Percentiles rank a stretch among this genome's conserved stretches.
These are phyloP conservation scores for Naegleria lovaniensis DNA, from an alignment of 208 protist genomes.

Conservation along the genomic window DNA sequence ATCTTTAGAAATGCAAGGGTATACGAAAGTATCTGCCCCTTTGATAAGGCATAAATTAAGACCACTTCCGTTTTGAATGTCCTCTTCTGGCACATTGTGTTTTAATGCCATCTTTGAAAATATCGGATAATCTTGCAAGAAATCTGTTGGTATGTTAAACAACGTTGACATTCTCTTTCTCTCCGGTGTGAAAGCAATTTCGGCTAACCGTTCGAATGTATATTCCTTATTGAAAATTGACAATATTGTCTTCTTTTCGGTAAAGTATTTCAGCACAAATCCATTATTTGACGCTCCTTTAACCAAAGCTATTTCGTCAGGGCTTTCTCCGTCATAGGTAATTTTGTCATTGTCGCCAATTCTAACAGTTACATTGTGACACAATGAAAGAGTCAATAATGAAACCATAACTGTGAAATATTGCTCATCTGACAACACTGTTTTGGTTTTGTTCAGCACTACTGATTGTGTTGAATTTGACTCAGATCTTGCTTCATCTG, in stretches of 20 bases:
- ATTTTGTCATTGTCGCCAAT: background rate
- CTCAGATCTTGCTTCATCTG: too few species aligned
- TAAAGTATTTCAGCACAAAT: background rate
- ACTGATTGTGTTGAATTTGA: too few species aligned
- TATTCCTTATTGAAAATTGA: background rate
- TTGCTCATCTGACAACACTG: too few species aligned
- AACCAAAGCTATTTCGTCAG: slow-evolving; percentile 77
- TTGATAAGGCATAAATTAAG: background rate
- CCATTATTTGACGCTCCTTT: background rate
- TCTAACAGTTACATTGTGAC: too few species aligned
- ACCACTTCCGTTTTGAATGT: too few species aligned
- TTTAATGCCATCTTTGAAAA: background rate
- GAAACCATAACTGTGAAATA: too few species aligned
- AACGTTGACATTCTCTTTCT: background rate
- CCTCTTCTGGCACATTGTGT: background rate
- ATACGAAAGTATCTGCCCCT: background rate
- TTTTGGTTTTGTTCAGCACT: too few species aligned
- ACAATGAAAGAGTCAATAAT: too few species aligned
- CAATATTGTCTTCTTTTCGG: background rate
- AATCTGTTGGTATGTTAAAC: background rate
- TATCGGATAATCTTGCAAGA: too few species aligned
- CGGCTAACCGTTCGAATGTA: background rate
- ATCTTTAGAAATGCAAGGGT: slow-evolving; percentile 35
- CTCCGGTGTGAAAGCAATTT: background rate
- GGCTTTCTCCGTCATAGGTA: slow-evolving; percentile 75